Evolutionary conservation across 805 yeast genomes (phyloP).

Genomic region (Suhomyces tanzawaensis): DNA sequence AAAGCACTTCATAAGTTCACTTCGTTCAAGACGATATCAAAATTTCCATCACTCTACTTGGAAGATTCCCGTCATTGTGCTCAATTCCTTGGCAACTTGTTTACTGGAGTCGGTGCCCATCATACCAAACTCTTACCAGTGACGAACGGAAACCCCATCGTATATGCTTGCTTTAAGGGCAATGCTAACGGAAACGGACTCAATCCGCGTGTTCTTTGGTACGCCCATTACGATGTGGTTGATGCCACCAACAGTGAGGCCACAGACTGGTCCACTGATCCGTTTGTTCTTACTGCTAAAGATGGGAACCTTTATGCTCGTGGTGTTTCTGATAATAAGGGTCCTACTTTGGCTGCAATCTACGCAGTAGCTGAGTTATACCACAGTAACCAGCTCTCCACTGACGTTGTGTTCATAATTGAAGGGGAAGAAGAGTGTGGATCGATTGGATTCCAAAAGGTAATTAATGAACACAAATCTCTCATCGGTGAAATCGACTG

Average conservation of each 20-base stretch:
- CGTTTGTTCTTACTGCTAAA: slow-evolving; percentile 69
- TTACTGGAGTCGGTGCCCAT: slow-evolving; percentile 68
- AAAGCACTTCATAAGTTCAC: slow-evolving; percentile 60
- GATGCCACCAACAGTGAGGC: slow-evolving; percentile 59
- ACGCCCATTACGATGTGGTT: slow-evolving; percentile 95
- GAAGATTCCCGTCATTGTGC: slow-evolving; percentile 89
- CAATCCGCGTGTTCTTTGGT: slow-evolving; percentile 62
- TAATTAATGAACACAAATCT: slow-evolving; percentile 49
- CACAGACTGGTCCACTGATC: slow-evolving; percentile 70
- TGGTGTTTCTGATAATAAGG: slow-evolving; percentile 94
- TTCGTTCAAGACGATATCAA: slow-evolving; percentile 74
- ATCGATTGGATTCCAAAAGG: slow-evolving; percentile 76
- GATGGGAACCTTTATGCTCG: slow-evolving; percentile 88
- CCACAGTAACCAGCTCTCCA: slow-evolving; percentile 48
- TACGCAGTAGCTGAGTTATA: slow-evolving; percentile 78
- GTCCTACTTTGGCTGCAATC: slow-evolving; percentile 84
- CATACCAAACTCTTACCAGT: slow-evolving; percentile 69
- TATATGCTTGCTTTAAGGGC: slow-evolving; percentile 67
- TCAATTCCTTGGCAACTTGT: slow-evolving; percentile 58
- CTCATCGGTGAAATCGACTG: slow-evolving; percentile 78
- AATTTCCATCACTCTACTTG: slow-evolving; percentile 61
- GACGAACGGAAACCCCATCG: slow-evolving; percentile 79
- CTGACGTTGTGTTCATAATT: slow-evolving; percentile 77
- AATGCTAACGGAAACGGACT: slow-evolving; percentile 18
- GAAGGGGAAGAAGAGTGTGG: slow-evolving; percentile 98